Evolutionary conservation across 208 protist genomes (phyloP), one percentile per base, ranked within the genome.

Genomic region (Acanthamoeba rhysodes): DNA sequence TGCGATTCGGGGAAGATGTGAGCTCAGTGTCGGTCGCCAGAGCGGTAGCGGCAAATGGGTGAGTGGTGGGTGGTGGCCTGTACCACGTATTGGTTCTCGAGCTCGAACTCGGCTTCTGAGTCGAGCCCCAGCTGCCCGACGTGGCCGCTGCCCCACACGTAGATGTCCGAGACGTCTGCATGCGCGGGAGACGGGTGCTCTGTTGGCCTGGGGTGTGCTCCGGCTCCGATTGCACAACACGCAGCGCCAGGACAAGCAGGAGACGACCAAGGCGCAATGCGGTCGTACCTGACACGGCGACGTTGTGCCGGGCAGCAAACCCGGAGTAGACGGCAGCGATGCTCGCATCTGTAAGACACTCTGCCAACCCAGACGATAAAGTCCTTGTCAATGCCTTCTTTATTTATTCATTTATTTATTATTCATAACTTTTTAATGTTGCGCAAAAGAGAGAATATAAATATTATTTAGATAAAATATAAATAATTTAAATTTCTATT

Each of bases 261-360:
- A 14, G 5, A 22, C 2, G 14, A 59, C 18, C 55, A 22, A 24
- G 55, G 12, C 53, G 45, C 27, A 41, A 76, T 16, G 27, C 1
- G n/a, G 27, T 34, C 29, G 34, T 53, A 84, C 74, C 74, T n/a
- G 74, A 84, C 22, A 84, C 74, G 0, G 74, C 74, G n/a, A 84
- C 4, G 37, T 10, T 34, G 41, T 84, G 74, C 41, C 55, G 74
- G 7, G 74, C 74, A 9, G 41, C 45, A 27, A 84, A 84, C 2
- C 74, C 74, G 22, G 74, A 84, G 22, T 8, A 16, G 12, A 84
- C 22, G 74, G 74, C 74, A 18, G 22, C 74, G 37, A 84, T 84
- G 41, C 53, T 84, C 2, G 74, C 37, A 7, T 34, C 50, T 0
- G 53, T 41, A 27, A 84, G 74, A 22, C 41, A 53, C 74, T 66